phyloP scores from a whole-genome alignment of 2,329 filamentous ascomycete species.

The Fusarium concolor region DNA sequence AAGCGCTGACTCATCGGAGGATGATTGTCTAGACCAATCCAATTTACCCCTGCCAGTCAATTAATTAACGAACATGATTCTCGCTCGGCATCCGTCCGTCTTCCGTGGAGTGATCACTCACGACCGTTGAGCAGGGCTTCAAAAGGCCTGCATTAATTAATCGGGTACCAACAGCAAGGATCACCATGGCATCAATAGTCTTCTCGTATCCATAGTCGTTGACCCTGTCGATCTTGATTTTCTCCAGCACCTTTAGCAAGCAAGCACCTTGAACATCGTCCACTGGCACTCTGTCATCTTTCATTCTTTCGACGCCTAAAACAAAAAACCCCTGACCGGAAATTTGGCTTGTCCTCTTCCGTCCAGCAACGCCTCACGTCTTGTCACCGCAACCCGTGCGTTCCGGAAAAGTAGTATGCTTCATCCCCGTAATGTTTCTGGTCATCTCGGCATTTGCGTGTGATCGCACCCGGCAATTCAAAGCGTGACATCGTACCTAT shows the following conservation, averaged over 20 bases:
- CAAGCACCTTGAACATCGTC: background rate
- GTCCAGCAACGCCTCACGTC: background rate
- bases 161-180: conserved; percentile 5
- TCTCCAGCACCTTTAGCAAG: background rate
- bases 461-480: conserved; percentile 29
- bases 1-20: conserved; percentile 33
- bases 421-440: conserved; percentile 6
- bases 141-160: background rate
- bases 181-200: conserved; percentile 15
- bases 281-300: conserved; percentile 3
- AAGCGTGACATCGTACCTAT: conserved; percentile 6
- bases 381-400: background rate
- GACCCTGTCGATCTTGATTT: conserved; percentile 27
- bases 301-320: background rate
- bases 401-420: conserved; percentile 5
- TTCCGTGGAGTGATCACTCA: conserved; percentile 8
- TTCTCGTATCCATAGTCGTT: background rate
- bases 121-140: background rate
- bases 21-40: background rate
- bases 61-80: background rate
- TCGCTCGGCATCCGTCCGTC: background rate
- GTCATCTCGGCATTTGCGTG: conserved; percentile 29
- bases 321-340: background rate
- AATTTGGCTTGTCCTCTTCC: conserved; percentile 11
- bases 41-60: background rate